Conservation (phyloP, 176 grass and related monocot species). For the bread wheat (Triticum aestivum) region DNA sequence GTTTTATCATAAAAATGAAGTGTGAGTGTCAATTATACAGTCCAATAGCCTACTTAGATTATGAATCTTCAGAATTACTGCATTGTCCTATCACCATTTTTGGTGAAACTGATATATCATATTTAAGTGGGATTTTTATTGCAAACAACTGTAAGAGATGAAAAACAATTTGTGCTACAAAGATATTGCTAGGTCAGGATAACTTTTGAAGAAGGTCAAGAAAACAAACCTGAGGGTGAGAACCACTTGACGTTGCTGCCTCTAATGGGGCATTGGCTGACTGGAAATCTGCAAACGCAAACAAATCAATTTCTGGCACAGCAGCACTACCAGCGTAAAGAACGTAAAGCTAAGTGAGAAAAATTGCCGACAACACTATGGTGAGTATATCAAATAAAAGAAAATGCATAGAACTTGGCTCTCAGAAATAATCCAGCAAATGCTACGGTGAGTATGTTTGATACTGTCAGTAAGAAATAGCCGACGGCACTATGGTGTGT, state of each 20-base stretch:
- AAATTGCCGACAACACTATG: background rate
- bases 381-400: background rate
- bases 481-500: background rate
- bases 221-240: conserved; percentile 29
- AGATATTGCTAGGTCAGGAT: background rate
- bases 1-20: background rate
- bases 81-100: background rate
- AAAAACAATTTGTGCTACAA: conserved; percentile 7
- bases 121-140: background rate
- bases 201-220: conserved; percentile 14
- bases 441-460: too few species aligned
- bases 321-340: conserved; percentile 6
- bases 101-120: background rate
- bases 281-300: conserved; percentile 50
- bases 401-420: background rate
- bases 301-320: conserved; percentile 57
- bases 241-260: conserved; percentile 28
- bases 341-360: background rate
- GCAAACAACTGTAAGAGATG: background rate
- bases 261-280: conserved; percentile 33
- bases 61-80: background rate
- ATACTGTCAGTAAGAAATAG: background rate
- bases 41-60: background rate
- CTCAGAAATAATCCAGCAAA: too few species aligned
- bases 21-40: background rate